Base-by-base conservation (phyloP, 2,329 filamentous ascomycete species). In the Sporothrix pallida region DNA sequence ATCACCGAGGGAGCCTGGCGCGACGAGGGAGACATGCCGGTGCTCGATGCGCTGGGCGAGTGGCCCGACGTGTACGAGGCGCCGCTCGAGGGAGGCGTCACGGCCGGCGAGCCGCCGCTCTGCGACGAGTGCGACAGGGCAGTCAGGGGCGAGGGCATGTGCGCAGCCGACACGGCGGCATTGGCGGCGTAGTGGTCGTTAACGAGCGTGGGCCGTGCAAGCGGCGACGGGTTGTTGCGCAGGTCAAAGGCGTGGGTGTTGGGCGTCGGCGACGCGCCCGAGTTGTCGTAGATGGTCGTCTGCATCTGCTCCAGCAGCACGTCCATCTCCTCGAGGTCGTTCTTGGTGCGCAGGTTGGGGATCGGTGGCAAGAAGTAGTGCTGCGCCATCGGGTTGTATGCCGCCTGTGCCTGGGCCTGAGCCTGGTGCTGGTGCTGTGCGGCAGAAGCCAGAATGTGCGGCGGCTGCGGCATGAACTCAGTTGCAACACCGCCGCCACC, bases 291-390 rank as follows among this genome's bases (percentile, higher is more conserved):
- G 68, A 98, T 94, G 63, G 95, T 98, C 76, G 92, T 91, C 83
- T 98, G 95, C 87, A 98, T 95, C 83, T 98, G 94, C 83, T 97
- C 94, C 72, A 99, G 89, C 81, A 98, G 93, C 80, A 94, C 92
- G 81, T 98, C 96, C 79, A 98, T 95, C 81, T 97, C 94, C 81
- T 97, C 86, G 60, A 99, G 87, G 81, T 99, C 96, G 81, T 90
- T 94, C 87, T 98, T 97, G 68, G 95, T 98, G 80, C 95, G 91
- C 73, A 97, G 87, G 79, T 94, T 97, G 67, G 91, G 90, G 86
- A 97, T 94, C 10, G 94, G 90, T 72, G 96, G 93, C 74, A 98
- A 87, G 76, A 94, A 93, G 84, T 98, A 97, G 79, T 95, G 93
- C 81, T 93, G 90, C 56, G 91, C 88, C 77, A 92, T 87, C 52